Evolutionary conservation across 768 basidiomycete species (phyloP).

Genomic region (Cystofilobasidium macerans): DNA sequence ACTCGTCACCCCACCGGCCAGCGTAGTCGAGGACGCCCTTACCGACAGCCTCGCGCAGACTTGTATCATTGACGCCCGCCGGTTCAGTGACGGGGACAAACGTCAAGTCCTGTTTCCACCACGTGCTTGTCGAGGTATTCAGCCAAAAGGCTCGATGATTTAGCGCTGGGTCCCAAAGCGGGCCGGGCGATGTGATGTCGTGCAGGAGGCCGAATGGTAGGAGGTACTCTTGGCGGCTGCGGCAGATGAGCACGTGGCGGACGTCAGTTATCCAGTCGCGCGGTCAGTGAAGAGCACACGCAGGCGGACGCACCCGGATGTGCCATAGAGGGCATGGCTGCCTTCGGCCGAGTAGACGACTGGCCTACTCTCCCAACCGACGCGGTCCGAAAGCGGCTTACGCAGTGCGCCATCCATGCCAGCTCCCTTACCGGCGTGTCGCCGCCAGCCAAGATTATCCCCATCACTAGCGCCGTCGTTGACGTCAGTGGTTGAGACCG

Average conservation of each 20-base stretch:
- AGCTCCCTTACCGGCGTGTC: neutral
- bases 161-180: slow-evolving; percentile 22
- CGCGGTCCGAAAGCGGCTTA: neutral
- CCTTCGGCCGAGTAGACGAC: slow-evolving; percentile 26
- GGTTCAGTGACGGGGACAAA: slow-evolving; percentile 10
- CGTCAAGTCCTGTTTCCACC: slow-evolving; percentile 24
- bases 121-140: slow-evolving; percentile 23
- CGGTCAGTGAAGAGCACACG: too few species aligned
- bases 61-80: neutral
- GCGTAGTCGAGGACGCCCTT: slow-evolving; percentile 22
- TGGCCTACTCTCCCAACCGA: slow-evolving; percentile 18
- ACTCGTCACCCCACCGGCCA: slow-evolving; percentile 26
- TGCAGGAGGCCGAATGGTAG: slow-evolving; percentile 25
- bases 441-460: too few species aligned
- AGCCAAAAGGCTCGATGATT: slow-evolving; percentile 26
- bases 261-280: too few species aligned
- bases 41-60: neutral
- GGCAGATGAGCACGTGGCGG: neutral
- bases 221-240: slow-evolving; percentile 22
- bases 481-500: too few species aligned
- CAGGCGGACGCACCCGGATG: slow-evolving; percentile 24
- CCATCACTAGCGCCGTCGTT: too few species aligned
- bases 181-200: slow-evolving; percentile 18
- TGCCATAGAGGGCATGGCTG: slow-evolving; percentile 25
- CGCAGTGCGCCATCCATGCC: neutral